Conservation (phyloP, 148 eudicot genomes). For the Rhododendron mucronatum region DNA sequence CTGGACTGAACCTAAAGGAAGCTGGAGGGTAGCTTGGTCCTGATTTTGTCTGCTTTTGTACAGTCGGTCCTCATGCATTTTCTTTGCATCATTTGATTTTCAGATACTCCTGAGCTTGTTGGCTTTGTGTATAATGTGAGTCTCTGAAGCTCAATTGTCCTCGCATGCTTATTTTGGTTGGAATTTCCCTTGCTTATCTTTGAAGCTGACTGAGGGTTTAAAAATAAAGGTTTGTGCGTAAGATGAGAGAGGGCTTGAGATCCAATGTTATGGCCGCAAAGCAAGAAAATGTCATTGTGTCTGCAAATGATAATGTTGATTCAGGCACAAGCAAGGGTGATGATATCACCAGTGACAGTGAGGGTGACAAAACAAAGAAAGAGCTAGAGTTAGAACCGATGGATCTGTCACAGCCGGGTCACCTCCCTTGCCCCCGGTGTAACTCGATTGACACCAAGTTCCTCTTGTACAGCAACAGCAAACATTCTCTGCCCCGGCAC, state of each 20-base stretch:
- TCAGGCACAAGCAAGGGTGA: conserved; percentile 6
- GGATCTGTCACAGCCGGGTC: conserved; percentile 24
- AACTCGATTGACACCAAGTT: background rate
- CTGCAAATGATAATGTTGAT: conserved; percentile 11
- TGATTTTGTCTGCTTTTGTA: background rate
- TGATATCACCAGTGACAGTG: background rate
- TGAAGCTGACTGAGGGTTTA: background rate
- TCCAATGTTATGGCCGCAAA: conserved; percentile 28
- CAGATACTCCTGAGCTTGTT: background rate
- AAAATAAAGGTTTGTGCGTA: conserved; percentile 12
- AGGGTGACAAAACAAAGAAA: conserved; percentile 12
- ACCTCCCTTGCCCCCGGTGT: background rate
- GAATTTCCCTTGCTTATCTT: background rate
- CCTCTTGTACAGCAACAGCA: background rate
- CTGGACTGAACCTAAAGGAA: background rate
- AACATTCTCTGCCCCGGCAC: background rate
- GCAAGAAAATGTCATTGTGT: conserved; percentile 8
- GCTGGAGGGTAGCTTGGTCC: background rate
- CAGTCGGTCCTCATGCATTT: background rate
- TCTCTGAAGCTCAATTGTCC: background rate
- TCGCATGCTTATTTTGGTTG: background rate
- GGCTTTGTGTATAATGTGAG: background rate
- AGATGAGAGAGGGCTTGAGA: conserved; percentile 47
- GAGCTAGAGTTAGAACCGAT: background rate
- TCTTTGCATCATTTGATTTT: background rate